Percentiles rank a stretch among this genome's conserved stretches.
Conservation (phyloP, 768 basidiomycete species). For the Rhodotorula babjevae region DNA sequence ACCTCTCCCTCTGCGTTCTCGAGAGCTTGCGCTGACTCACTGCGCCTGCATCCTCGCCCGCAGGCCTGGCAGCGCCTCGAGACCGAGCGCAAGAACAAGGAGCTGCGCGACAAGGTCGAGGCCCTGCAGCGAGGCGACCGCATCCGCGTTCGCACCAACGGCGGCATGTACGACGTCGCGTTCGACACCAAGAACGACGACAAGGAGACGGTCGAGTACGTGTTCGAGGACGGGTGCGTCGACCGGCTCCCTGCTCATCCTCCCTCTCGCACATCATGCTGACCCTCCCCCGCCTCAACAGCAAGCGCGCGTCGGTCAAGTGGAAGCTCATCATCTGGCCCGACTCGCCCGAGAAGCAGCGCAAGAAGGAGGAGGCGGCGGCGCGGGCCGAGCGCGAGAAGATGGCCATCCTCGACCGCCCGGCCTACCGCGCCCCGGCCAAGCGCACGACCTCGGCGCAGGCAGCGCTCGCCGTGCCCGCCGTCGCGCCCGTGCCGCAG, state of each 20-base stretch:
- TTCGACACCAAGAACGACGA: slow-evolving; percentile 67
- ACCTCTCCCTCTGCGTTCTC: too few species aligned
- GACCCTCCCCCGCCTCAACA: background rate
- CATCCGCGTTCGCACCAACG: slow-evolving; percentile 76
- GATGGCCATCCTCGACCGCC: slow-evolving; percentile 17
- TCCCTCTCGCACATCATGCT: background rate
- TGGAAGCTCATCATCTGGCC: slow-evolving; percentile 37
- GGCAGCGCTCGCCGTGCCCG: background rate
- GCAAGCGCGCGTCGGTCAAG: slow-evolving; percentile 21
- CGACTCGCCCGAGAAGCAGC: slow-evolving; percentile 21
- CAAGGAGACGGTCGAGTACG: slow-evolving; percentile 66
- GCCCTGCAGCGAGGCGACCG: slow-evolving; percentile 65
- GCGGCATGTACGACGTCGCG: slow-evolving; percentile 81
- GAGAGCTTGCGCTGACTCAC: too few species aligned
- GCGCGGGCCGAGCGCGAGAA: slow-evolving; percentile 13
- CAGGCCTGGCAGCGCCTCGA: slow-evolving; percentile 72
- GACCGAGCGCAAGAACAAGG: slow-evolving; percentile 68
- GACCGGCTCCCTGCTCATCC: background rate
- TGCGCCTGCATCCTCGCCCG: too few species aligned
- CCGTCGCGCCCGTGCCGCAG: background rate
- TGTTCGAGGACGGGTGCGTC: slow-evolving; percentile 55
- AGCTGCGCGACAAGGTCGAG: slow-evolving; percentile 64
- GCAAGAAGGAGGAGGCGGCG: slow-evolving; percentile 25
- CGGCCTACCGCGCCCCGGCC: slow-evolving; percentile 8
- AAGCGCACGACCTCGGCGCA: background rate